phyloP scores from a whole-genome alignment of 2,329 filamentous ascomycete genomes.

The Neophaeococcomyces aloes region DNA sequence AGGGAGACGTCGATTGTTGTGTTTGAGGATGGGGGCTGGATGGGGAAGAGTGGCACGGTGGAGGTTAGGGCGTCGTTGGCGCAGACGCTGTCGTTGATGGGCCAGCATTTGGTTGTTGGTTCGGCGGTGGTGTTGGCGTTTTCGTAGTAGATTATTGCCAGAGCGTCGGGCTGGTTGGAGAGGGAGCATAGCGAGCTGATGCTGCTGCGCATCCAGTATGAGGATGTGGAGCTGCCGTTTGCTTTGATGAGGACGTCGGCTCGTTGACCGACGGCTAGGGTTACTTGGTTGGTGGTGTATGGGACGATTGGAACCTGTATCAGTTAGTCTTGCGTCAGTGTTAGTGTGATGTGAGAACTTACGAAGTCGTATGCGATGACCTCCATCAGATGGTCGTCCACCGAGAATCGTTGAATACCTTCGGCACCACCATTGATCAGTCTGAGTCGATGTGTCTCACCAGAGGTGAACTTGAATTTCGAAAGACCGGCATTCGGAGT shows the following conservation, averaged over 20 bases:
- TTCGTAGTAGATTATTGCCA: conserved; percentile 22
- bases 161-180: conserved; percentile 13
- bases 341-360: too few relatives aligned
- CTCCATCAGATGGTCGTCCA: conserved; percentile 44
- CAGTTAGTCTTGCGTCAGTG: conserved; percentile 28
- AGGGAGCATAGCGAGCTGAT: conserved; percentile 15
- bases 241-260: conserved; percentile 26
- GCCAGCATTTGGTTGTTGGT: conserved; percentile 13
- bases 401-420: conserved; percentile 41
- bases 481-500: conserved; percentile 9
- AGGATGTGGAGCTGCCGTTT: neutral
- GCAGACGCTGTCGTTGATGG: conserved; percentile 14
- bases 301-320: conserved; percentile 43
- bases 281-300: conserved; percentile 39
- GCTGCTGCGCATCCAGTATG: conserved; percentile 12
- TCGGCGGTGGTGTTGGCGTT: conserved; percentile 13
- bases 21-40: conserved; percentile 15
- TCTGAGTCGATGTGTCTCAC: conserved; percentile 27
- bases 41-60: conserved; percentile 21
- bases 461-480: conserved; percentile 17
- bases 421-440: conserved; percentile 37
- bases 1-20: conserved; percentile 20
- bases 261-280: conserved; percentile 37
- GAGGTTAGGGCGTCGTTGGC: conserved; percentile 18
- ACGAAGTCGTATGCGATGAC: conserved; percentile 43